A percentile compares a stretch with the other conserved stretches of the same genome.
phyloP scores from a whole-genome alignment of 2,329 filamentous ascomycete species.

The Aspergillus felis region DNA sequence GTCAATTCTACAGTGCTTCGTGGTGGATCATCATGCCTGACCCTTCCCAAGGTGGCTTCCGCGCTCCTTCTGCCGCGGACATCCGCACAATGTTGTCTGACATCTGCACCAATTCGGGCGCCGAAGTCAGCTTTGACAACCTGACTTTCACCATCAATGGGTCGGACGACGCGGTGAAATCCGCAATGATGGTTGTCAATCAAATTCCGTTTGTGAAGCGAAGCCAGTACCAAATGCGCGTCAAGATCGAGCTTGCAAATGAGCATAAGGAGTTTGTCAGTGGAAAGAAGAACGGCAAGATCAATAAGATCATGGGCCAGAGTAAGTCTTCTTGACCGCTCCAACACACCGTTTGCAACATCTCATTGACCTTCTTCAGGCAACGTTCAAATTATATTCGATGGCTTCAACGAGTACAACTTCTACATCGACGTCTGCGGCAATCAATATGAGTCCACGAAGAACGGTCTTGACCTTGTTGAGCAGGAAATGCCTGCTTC shows the following conservation, averaged over 20 bases:
- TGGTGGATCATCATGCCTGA: constrained; percentile 90
- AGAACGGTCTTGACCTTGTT: constrained; percentile 84
- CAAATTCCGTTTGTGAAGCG: constrained; percentile 85
- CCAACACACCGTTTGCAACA: constrained; percentile 14
- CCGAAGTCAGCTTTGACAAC: constrained; percentile 92
- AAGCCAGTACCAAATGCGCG: constrained; percentile 85
- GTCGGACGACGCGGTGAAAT: constrained; percentile 93
- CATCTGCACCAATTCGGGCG: constrained; percentile 93
- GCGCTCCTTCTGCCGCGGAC: constrained; percentile 61
- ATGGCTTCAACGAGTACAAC: constrained; percentile 99
- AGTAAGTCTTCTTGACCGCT: constrained; percentile 51
- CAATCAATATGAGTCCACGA: constrained; percentile 87
- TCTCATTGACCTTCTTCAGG: constrained; percentile 39
- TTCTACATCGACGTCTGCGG: constrained; percentile 99
- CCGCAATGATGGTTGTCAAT: constrained; percentile 88
- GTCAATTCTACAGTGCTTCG: constrained; percentile 94
- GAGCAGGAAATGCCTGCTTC: constrained; percentile 99
- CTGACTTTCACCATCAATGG: constrained; percentile 90
- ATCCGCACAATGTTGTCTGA: constrained; percentile 88
- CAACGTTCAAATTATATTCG: constrained; percentile 98
- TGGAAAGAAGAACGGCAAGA: constrained; percentile 99
- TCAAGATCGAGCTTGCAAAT: constrained; percentile 98
- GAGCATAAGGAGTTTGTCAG: constrained; percentile 99
- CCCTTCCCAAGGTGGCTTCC: constrained; percentile 55
- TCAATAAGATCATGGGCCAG: constrained; percentile 99